phyloP scores from a whole-genome alignment of 208 protist genomes.

The Herpetomonas muscarum region DNA sequence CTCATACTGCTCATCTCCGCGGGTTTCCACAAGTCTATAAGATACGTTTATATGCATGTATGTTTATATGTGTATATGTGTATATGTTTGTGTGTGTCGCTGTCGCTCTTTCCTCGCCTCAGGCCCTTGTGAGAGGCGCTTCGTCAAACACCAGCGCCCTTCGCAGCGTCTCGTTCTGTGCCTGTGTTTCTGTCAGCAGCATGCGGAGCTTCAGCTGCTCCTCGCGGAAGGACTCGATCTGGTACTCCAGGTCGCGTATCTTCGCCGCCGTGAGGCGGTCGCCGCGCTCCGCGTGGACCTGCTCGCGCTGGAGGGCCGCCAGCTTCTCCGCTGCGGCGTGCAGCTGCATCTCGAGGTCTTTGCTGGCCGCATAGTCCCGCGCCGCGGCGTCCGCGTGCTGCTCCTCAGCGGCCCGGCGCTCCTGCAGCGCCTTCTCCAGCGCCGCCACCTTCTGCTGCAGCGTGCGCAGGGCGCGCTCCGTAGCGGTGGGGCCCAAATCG shows the following conservation, averaged over 20 bases:
- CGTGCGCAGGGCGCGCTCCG: constrained; percentile 17
- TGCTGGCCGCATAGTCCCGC: background rate
- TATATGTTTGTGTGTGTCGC: too few species aligned
- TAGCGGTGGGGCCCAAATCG: constrained; percentile 1
- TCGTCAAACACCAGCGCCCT: constrained; percentile 21
- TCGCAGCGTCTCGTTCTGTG: constrained; percentile 18
- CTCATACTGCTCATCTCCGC: too few species aligned
- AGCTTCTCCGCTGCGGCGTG: constrained; percentile 11
- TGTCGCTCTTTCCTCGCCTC: too few species aligned
- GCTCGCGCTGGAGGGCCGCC: constrained; percentile 18
- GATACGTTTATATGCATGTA: too few species aligned
- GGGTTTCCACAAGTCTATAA: too few species aligned
- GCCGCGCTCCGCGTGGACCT: constrained; percentile 11
- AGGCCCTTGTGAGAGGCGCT: too few species aligned
- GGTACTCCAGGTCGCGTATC: constrained; percentile 12
- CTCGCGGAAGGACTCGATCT: constrained; percentile 17
- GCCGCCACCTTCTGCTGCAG: constrained; percentile 22
- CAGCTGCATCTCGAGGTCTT: constrained; percentile 2
- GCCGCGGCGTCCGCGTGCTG: background rate
- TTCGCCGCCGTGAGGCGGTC: constrained; percentile 17
- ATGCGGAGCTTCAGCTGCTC: constrained; percentile 35
- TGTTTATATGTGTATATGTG: too few species aligned
- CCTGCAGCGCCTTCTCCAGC: constrained; percentile 19
- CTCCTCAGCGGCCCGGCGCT: constrained; percentile 7
- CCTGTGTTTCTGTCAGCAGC: constrained; percentile 24